A percentile compares a stretch with the other conserved stretches of the same genome.
Evolutionary conservation across 306 rosid species (phyloP).

Genomic region (Luffa acutangula): DNA sequence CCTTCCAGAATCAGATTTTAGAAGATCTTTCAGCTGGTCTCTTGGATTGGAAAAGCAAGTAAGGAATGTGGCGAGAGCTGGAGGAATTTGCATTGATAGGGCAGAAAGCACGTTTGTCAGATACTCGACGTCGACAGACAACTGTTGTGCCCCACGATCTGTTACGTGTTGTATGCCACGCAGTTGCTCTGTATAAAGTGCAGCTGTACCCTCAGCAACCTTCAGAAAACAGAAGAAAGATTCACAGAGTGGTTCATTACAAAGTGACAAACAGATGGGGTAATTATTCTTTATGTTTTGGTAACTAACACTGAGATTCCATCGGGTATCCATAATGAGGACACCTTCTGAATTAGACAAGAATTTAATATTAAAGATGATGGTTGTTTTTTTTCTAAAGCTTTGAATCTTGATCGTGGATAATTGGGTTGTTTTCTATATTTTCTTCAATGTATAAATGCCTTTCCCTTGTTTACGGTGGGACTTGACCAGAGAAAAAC

Average conservation of each 20-base stretch:
- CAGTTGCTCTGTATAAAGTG: constrained; percentile 82
- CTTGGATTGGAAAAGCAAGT: constrained; percentile 66
- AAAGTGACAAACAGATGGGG: not conserved
- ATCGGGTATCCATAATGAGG: not conserved
- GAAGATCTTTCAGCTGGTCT: constrained; percentile 66
- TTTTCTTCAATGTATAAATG: not conserved
- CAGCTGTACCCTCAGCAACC: constrained; percentile 99
- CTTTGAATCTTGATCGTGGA: not conserved
- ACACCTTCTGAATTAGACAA: not conserved
- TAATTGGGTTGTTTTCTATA: not conserved
- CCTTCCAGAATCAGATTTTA: constrained; percentile 52
- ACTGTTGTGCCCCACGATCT: constrained; percentile 88
- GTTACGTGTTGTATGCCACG: constrained; percentile 77
- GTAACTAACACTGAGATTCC: not conserved
- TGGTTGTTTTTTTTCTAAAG: not conserved
- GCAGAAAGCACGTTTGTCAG: constrained; percentile 91
- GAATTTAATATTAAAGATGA: not conserved
- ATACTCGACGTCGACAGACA: constrained; percentile 86
- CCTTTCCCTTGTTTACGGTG: not conserved
- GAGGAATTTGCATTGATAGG: constrained; percentile 80
- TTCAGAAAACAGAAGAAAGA: constrained; percentile 12
- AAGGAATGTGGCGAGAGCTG: constrained; percentile 64
- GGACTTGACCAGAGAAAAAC: not conserved
- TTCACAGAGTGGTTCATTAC: too few species aligned
- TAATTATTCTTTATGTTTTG: not conserved